Evolutionary conservation across 768 basidiomycete species (phyloP), one percentile per base, ranked within the genome.

Genomic region (Suillus sp.): DNA sequence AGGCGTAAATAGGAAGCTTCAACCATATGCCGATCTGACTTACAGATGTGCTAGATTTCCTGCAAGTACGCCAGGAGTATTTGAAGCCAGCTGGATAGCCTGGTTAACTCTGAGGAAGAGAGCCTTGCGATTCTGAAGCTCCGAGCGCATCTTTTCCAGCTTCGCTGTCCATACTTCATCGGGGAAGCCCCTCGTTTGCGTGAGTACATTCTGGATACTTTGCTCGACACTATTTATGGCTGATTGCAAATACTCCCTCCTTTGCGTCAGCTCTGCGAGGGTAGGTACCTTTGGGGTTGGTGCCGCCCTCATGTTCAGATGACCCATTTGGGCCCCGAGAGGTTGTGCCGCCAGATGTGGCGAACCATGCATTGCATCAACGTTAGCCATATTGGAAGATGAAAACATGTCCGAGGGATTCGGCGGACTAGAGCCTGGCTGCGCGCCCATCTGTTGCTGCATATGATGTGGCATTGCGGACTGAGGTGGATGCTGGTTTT

Each of bases 301-400:
- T 32, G 57, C 11, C 18, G 59, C 8, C 25, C 56, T 40, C 65
- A 72, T 70, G n/a, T 67, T 70, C 53, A 68, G 74, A 62, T 66
- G 67, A 18, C 64, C 42, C 35, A 68, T 65, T 13, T 68, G 59
- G 5, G 67, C 64, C 18, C 66, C 74, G 3, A 67, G 62, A 22
- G 71, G 37, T 37, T 73, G 75, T 37, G 66, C 59, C 9, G 65
- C 22, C 18, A 74, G 67, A 72, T 80, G 78, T n/a, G 83, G 86
- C 34, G 84, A 83, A 6, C 81, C 78, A 11, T 81, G 84, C 69
- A 86, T 77, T 32, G 76, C 79, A 32, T 83, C 81, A 66, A 76
- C 68, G 35, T 72, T 73, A 34, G 73, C 60, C 74, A 84, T 78
- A 30, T 76, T 77, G n/a, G 83, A 75, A 9, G 83, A 73, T 25